Evolutionary conservation across 768 basidiomycete species (phyloP).

Genomic region (Suillus discolor): DNA sequence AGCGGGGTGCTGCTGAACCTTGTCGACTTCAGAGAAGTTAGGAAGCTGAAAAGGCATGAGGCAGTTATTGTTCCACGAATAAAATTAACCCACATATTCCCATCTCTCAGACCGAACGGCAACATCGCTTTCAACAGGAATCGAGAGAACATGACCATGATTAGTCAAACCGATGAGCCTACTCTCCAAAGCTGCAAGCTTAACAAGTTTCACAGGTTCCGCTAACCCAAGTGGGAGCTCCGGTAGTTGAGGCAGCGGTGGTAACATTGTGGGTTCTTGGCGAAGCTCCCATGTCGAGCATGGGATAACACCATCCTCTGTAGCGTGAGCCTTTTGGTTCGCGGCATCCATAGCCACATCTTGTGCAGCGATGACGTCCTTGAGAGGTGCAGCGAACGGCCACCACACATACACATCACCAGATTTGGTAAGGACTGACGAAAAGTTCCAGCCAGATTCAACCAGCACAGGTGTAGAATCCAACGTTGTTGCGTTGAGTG

Average conservation of each 20-base stretch:
- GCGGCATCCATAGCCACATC: slow-evolving; percentile 49
- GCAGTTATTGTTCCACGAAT: neutral
- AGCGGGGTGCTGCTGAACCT: slow-evolving; percentile 46
- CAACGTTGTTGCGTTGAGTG: slow-evolving; percentile 43
- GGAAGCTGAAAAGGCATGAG: slow-evolving; percentile 54
- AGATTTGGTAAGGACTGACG: slow-evolving; percentile 69
- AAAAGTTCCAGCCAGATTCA: slow-evolving; percentile 82
- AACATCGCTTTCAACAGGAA: slow-evolving; percentile 47
- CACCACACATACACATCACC: slow-evolving; percentile 80
- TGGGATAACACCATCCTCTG: slow-evolving; percentile 48
- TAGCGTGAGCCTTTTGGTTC: slow-evolving; percentile 32
- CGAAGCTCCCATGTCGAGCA: slow-evolving; percentile 64
- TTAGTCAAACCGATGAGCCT: slow-evolving; percentile 81
- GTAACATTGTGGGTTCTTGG: slow-evolving; percentile 58
- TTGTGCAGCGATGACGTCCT: slow-evolving; percentile 36
- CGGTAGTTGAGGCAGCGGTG: slow-evolving; percentile 63
- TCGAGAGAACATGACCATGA: slow-evolving; percentile 74
- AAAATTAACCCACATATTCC: slow-evolving; percentile 66
- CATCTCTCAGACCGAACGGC: slow-evolving; percentile 47
- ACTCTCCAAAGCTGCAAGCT: slow-evolving; percentile 79
- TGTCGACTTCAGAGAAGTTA: slow-evolving; percentile 65
- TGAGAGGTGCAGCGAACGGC: slow-evolving; percentile 55
- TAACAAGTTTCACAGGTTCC: slow-evolving; percentile 54
- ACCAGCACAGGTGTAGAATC: slow-evolving; percentile 59
- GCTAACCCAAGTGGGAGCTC: slow-evolving; percentile 36